Conservation (phyloP, 106 monocot genomes). For the Amphibolis antarctica region DNA sequence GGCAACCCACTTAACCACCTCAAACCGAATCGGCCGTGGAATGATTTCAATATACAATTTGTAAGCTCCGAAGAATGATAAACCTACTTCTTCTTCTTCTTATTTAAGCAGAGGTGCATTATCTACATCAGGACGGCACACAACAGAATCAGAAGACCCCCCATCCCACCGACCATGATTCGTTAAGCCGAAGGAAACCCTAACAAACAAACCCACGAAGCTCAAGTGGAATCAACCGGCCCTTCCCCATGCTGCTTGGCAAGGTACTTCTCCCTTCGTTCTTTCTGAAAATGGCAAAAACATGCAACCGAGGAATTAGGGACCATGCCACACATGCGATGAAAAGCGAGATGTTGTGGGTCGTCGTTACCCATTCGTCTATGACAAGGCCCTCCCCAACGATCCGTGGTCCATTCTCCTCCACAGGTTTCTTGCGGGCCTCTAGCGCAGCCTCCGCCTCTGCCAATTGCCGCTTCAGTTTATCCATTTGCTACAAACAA, state of each 20-base stretch:
- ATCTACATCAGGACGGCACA: too few relatives aligned
- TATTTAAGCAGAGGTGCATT: too few relatives aligned
- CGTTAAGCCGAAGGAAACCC: neutral
- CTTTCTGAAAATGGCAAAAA: conserved; percentile 36
- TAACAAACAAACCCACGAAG: conserved; percentile 6
- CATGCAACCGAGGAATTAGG: neutral
- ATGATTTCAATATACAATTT: too few relatives aligned
- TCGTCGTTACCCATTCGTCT: conserved; percentile 83
- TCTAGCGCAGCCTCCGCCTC: conserved; percentile 81
- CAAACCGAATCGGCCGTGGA: too few relatives aligned
- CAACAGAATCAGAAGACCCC: too few relatives aligned
- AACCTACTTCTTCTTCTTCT: too few relatives aligned
- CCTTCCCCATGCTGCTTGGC: conserved; percentile 76
- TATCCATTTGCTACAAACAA: conserved; percentile 67
- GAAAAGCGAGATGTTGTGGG: neutral
- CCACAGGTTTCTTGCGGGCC: conserved; percentile 59
- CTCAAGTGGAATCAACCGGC: conserved; percentile 60
- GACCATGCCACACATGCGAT: too few relatives aligned
- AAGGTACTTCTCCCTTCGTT: conserved; percentile 80
- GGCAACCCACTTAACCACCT: too few relatives aligned
- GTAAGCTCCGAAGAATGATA: too few relatives aligned
- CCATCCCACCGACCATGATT: too few relatives aligned
- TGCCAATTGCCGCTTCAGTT: conserved; percentile 55
- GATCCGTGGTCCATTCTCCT: conserved; percentile 43
- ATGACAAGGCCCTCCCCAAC: conserved; percentile 89